Evolutionary conservation across 2,329 filamentous ascomycete species (phyloP).

Genomic region (Stachybotrys chlorohalonatus): DNA sequence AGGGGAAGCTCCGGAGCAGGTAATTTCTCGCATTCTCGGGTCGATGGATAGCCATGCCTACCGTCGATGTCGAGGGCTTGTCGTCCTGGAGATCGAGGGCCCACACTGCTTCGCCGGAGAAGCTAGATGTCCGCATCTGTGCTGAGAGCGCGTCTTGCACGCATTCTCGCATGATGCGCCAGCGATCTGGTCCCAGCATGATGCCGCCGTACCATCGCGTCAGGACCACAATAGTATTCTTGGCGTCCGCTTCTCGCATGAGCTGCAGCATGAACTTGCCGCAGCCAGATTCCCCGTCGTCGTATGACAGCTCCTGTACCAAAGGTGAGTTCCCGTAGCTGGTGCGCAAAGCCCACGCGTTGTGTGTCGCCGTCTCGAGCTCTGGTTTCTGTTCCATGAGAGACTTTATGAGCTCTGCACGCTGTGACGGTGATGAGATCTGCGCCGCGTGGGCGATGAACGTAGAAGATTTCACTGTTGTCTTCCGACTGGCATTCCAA

Average conservation of each 20-base stretch:
- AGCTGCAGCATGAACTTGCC: slow-evolving; percentile 47
- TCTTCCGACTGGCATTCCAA: slow-evolving; percentile 43
- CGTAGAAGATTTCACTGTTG: slow-evolving; percentile 44
- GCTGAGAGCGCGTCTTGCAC: slow-evolving; percentile 45
- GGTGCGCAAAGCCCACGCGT: slow-evolving; percentile 40
- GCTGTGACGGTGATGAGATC: slow-evolving; percentile 28
- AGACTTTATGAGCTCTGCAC: slow-evolving; percentile 32
- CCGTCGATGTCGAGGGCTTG: slow-evolving; percentile 26
- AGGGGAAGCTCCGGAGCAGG: slow-evolving; percentile 50
- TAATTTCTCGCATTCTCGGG: slow-evolving; percentile 59
- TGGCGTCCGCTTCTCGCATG: slow-evolving; percentile 40
- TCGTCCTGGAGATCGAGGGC: slow-evolving; percentile 47
- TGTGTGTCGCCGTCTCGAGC: slow-evolving; percentile 47
- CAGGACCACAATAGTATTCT: slow-evolving; percentile 47
- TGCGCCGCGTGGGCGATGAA: slow-evolving; percentile 45
- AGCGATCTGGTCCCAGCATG: slow-evolving; percentile 52
- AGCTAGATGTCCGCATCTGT: slow-evolving; percentile 26
- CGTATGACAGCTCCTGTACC: slow-evolving; percentile 42
- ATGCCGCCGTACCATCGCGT: slow-evolving; percentile 55
- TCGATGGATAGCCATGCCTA: slow-evolving; percentile 62
- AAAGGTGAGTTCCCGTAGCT: slow-evolving; percentile 26
- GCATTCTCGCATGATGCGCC: slow-evolving; percentile 52
- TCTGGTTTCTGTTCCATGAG: slow-evolving; percentile 39
- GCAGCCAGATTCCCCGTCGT: slow-evolving; percentile 53
- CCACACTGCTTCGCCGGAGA: slow-evolving; percentile 48